phyloP scores from a whole-genome alignment of 108 stramenopile species.

The Nitzschia palea region DNA sequence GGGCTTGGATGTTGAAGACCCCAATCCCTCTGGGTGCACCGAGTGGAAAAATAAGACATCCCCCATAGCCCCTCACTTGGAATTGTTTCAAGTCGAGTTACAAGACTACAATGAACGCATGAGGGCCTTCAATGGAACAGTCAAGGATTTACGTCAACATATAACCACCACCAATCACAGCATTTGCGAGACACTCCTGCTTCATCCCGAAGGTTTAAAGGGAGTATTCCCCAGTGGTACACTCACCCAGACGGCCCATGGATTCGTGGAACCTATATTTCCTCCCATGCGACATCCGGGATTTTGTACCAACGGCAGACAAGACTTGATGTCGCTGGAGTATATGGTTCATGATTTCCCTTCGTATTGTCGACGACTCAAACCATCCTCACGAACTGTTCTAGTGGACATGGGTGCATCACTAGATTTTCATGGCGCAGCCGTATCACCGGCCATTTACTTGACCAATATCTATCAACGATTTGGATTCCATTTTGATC shows the following conservation, averaged over 20 bases:
- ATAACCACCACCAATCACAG: neutral
- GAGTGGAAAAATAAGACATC: neutral
- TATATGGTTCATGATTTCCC: slow-evolving; percentile 18
- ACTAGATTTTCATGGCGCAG: neutral
- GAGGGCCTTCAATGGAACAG: neutral
- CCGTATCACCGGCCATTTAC: neutral
- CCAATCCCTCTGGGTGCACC: neutral
- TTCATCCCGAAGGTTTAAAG: neutral
- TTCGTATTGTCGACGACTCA: slow-evolving; percentile 6
- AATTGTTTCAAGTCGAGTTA: neutral
- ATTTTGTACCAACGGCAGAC: no score
- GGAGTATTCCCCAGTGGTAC: neutral
- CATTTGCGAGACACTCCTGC: neutral
- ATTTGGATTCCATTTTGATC: slow-evolving; percentile 16
- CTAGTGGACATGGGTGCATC: slow-evolving; percentile 8
- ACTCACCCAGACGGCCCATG: neutral
- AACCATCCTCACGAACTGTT: neutral
- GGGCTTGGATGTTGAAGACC: neutral
- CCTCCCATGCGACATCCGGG: slow-evolving; percentile 1
- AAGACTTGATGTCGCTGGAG: no score
- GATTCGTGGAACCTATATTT: neutral
- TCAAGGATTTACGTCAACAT: neutral
- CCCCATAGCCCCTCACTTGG: neutral
- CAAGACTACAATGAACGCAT: neutral
- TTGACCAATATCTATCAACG: neutral